These are phyloP conservation scores for Saccharomycopsis fermentans DNA, from an alignment of 805 yeast species.

Conservation along the genomic window DNA sequence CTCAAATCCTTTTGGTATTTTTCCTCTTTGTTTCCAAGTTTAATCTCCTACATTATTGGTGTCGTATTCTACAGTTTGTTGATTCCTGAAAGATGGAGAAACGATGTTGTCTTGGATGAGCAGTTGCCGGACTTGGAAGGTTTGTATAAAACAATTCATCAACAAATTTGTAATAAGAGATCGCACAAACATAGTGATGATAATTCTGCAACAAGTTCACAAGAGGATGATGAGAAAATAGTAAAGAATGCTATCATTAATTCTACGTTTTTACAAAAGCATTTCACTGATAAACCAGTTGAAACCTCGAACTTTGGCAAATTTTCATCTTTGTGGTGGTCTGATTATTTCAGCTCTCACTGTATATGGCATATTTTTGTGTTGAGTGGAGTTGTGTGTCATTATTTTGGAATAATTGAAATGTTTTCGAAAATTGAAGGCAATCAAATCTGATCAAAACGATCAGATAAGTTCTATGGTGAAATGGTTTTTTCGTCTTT, in stretches of 20 bases:
- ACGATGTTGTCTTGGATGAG: slow-evolving; percentile 51
- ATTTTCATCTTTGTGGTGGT: slow-evolving; percentile 69
- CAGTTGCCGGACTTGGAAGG: slow-evolving; percentile 25
- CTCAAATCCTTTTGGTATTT: slow-evolving; percentile 42
- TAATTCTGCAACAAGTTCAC: not conserved
- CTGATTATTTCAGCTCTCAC: slow-evolving; percentile 71
- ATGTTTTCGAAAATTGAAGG: slow-evolving; percentile 36
- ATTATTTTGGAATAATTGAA: slow-evolving; percentile 66
- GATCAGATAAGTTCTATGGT: too few species aligned
- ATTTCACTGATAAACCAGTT: slow-evolving; percentile 35
- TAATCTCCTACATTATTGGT: slow-evolving; percentile 69
- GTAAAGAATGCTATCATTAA: slow-evolving; percentile 17
- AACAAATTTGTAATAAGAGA: slow-evolving; percentile 22
- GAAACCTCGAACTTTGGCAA: slow-evolving; percentile 25
- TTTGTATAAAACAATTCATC: slow-evolving; percentile 17
- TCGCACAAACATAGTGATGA: slow-evolving; percentile 12
- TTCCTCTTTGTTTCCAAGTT: slow-evolving; percentile 60
- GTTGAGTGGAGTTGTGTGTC: slow-evolving; percentile 80
- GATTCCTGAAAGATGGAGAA: slow-evolving; percentile 82
- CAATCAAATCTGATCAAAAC: not conserved
- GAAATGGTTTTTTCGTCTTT: too few species aligned
- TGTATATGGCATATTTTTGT: slow-evolving; percentile 93
- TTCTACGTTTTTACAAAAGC: slow-evolving; percentile 27
- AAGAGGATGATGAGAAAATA: not conserved
- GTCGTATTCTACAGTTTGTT: slow-evolving; percentile 80